Base-by-base conservation (phyloP, 441 rosid species). In the Capsella rubella region DNA sequence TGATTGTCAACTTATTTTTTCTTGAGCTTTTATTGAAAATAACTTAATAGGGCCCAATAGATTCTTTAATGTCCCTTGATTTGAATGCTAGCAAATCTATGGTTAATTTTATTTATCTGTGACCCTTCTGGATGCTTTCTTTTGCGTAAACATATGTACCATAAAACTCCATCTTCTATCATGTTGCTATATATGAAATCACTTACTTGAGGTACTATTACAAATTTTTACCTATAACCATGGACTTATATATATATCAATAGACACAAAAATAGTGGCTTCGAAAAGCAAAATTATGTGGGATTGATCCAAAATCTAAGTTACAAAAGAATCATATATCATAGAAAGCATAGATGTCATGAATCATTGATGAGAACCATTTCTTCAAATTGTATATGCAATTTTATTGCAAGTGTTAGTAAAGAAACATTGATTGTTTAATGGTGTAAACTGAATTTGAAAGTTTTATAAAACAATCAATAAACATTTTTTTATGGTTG, bases 1-100 rank as follows among this genome's bases (percentile, higher is more conserved):
- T 15, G 29, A 57, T 66, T 57, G 53, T 49, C 71, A 67, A 29
- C 66, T 58, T 74, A 21, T 72, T 49, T 55, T 21, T 27, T 31
- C 53, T 50, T 57, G 39, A 15, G 25, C 2, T 39, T 65, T 56
- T 35, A 28, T 62, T 58, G 31, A 14, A 45, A 56, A 14, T 47
- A 65, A 8, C n/a, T 28, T 32, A 49, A 29, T 51, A 31, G 72
- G 60, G 13, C 52, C 72, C 59, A 8, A 31, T 6, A 50, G 13
- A 50, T 50, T 50, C 14, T 50, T 50, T 50, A 9, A 4, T 50
- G 29, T 50, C 54, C 54, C 54, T 21, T 18, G 54, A 50, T 4
- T 50, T 18, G 29, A 64, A 18, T 7, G 46, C 7, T 21, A 32
- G 43, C 13, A 64, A 49, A 49, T 16, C 18, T 53, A 64, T 47